A percentile compares a stretch with the other conserved stretches of the same genome.
phyloP scores from a whole-genome alignment of 345 rosid genomes.

The Microthlaspi erraticum region DNA sequence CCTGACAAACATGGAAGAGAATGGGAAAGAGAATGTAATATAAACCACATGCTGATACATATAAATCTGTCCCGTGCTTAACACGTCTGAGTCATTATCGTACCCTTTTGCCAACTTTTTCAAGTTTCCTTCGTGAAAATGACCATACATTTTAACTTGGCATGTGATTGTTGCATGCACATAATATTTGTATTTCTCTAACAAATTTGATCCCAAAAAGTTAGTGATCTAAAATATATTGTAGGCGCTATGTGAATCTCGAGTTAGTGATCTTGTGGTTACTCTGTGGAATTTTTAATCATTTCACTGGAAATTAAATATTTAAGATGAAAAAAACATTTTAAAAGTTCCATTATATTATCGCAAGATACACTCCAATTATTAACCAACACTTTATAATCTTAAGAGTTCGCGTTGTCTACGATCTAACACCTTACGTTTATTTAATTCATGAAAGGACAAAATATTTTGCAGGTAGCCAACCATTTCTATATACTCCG shows the following conservation, averaged over 20 bases:
- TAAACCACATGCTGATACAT: constrained; percentile 18
- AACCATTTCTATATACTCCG: background rate
- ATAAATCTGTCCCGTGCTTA: constrained; percentile 21
- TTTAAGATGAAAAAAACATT: background rate
- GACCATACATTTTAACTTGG: constrained; percentile 27
- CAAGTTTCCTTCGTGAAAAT: constrained; percentile 28
- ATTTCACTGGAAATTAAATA: background rate
- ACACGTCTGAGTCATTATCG: constrained; percentile 39
- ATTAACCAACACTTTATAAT: constrained; percentile 3
- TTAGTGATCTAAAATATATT: too few relatives aligned
- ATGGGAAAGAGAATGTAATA: constrained; percentile 4
- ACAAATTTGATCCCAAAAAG: background rate
- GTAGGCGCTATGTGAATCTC: background rate
- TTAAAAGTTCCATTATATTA: background rate
- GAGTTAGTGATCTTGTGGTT: background rate
- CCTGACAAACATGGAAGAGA: background rate
- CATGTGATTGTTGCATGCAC: constrained; percentile 30
- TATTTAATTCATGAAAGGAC: constrained; percentile 2
- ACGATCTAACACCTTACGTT: constrained; percentile 2
- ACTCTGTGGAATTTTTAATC: background rate
- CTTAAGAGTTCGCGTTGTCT: background rate
- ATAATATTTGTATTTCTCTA: background rate
- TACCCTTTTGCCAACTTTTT: constrained; percentile 37
- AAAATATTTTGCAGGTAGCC: constrained; percentile 21
- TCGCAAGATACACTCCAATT: background rate